Percentiles rank a stretch among this genome's conserved stretches.
phyloP scores from a whole-genome alignment of 306 rosid genomes.

The Cotoneaster glaucophyllus region DNA sequence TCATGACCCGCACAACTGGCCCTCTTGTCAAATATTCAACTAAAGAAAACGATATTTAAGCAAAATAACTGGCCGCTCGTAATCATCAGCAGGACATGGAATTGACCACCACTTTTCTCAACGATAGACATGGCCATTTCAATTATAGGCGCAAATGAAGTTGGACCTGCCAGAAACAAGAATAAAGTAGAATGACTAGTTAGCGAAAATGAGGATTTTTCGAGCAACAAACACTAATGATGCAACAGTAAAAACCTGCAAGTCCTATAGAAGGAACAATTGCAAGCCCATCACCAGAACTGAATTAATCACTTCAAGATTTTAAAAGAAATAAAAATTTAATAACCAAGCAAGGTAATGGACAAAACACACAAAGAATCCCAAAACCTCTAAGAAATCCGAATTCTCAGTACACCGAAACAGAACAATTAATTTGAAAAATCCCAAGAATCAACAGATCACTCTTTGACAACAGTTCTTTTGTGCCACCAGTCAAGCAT shows the following conservation, averaged over 20 bases:
- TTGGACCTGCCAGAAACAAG: slow-evolving; percentile 60
- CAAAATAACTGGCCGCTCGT: slow-evolving; percentile 88
- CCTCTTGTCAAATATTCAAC: slow-evolving; percentile 1
- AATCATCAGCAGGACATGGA: slow-evolving; percentile 54
- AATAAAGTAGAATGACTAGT: not conserved
- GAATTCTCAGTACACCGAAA: no score
- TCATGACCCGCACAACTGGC: not conserved
- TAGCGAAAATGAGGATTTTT: not conserved
- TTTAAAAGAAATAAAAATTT: no score
- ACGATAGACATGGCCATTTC: slow-evolving; percentile 95
- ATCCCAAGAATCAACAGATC: no score
- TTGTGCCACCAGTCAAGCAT: no score
- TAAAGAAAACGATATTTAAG: not conserved
- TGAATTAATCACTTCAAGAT: no score
- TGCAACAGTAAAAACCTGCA: slow-evolving; percentile 51
- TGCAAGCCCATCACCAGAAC: no score
- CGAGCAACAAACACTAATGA: not conserved
- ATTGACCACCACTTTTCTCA: slow-evolving; percentile 87
- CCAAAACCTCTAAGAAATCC: no score
- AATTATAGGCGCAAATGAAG: slow-evolving; percentile 84
- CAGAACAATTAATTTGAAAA: no score
- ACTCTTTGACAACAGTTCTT: no score
- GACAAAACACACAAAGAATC: no score
- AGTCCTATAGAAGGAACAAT: slow-evolving; percentile 69
- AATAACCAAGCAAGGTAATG: no score